Conservation (phyloP, 106 monocot genomes). For the Alisma plantagoaquatica region DNA sequence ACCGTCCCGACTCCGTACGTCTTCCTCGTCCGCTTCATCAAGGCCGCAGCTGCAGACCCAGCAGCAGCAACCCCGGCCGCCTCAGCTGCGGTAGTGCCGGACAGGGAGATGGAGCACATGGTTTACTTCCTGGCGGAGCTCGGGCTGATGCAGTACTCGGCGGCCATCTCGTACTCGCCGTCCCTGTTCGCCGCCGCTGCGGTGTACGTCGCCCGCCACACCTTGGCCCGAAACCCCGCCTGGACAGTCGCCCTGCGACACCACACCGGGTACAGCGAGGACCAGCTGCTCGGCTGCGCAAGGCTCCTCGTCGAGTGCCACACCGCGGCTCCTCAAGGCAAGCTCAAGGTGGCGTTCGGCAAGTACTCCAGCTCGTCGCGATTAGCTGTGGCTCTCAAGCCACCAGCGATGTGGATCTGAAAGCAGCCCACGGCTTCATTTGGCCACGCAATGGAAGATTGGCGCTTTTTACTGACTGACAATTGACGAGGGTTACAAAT, state of each 20-base stretch:
- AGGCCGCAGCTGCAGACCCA: conserved; percentile 34
- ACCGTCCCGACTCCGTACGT: conserved; percentile 52
- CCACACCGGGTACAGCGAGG: conserved; percentile 15
- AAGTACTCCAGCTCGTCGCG: conserved; percentile 3
- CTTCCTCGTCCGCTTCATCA: conserved; percentile 44
- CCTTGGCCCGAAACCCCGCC: conserved; percentile 3
- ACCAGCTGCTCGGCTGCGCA: conserved; percentile 9
- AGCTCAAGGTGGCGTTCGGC: not conserved
- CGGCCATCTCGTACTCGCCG: conserved; percentile 10
- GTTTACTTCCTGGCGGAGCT: conserved; percentile 23
- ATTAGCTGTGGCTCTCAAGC: not conserved
- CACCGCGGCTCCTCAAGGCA: conserved; percentile 6
- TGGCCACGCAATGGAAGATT: too few relatives aligned
- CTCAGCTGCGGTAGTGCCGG: conserved; percentile 10
- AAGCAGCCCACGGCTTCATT: conserved; percentile 12
- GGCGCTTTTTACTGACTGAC: too few relatives aligned
- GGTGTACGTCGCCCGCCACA: conserved; percentile 18
- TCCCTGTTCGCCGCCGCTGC: conserved; percentile 21
- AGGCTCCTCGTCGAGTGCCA: conserved; percentile 2
- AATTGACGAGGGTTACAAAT: too few relatives aligned
- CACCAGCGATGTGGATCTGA: conserved; percentile 6
- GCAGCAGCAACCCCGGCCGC: conserved; percentile 25
- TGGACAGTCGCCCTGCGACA: conserved; percentile 16
- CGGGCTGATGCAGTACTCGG: conserved; percentile 20
- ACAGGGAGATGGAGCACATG: conserved; percentile 19